Evolutionary conservation across 1,284 basidiomycete species (phyloP), one percentile per base, ranked within the genome.

Genomic region (Moesziomyces aphidis): DNA sequence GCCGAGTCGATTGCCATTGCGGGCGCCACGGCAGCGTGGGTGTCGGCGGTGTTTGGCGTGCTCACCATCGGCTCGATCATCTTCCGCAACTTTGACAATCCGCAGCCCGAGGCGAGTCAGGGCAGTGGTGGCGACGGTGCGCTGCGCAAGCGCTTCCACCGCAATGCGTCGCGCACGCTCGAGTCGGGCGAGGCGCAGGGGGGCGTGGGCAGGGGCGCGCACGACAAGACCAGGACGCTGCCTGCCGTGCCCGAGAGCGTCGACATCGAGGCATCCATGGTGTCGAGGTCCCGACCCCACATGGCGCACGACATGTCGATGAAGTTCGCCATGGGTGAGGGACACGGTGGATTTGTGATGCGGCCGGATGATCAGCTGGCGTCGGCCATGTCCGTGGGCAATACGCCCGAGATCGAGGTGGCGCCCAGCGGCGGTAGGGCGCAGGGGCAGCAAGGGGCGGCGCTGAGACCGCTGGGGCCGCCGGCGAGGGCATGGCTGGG

Each of bases 161-260:
- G 55, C 3, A 57, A 68, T 31, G 49, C 34, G 19, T 66, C 74
- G 6, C 52, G 42, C 28, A 50, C 55, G 36, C 3, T 26, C 5
- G 53, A 56, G 6, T 60, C 61, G 15, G 52, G 53, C 21, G 55
- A 46, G 7, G 56, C 45, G 4, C 50, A 60, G 49, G 50, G 51
- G 43, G 39, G 17, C 5, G 42, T 34, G 5, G 22, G 15, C 21
- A 26, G 24, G 2, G 52, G 21, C 2, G 45, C 22, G 24, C 59
- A 67, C 8, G 63, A 66, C 1, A 71, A 64, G 54, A 60, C 76
- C 4, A 21, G 78, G 19, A 77, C 73, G 17, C 52, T 80, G 24
- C 78, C 78, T 13, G 73, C 78, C 4, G 78, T 80, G n/a, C 78
- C 78, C 2, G 78, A 80, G 55, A 78, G 76, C 24, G 77, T 78